A percentile compares a stretch with the other conserved stretches of the same genome.
These are phyloP conservation scores for Rhododendron kiyosumense DNA, from an alignment of 148 eudicot species.

Conservation along the genomic window DNA sequence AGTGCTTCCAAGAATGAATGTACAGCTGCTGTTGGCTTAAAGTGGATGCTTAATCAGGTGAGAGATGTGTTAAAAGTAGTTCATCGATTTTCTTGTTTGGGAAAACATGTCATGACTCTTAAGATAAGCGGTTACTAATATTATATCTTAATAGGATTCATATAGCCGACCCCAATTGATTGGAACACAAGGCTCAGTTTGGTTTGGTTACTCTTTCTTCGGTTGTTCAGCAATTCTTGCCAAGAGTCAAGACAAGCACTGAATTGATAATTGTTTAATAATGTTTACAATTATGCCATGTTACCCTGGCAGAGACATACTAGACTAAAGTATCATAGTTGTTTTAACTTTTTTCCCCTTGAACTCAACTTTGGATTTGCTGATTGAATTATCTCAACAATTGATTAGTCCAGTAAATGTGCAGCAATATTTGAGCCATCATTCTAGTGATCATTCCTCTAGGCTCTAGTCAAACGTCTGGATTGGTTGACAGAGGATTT, in stretches of 20 bases:
- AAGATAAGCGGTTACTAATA: background rate
- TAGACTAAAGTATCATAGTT: background rate
- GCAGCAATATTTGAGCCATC: background rate
- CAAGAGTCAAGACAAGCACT: background rate
- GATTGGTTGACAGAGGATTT: background rate
- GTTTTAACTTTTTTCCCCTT: background rate
- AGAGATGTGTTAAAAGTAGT: constrained; percentile 11
- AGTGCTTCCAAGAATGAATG: constrained; percentile 94
- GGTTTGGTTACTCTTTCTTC: background rate
- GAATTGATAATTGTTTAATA: background rate
- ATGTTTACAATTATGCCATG: background rate
- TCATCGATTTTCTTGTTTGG: background rate
- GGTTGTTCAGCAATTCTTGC: background rate
- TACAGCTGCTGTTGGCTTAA: constrained; percentile 94
- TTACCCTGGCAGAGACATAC: background rate
- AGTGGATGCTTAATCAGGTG: constrained; percentile 99
- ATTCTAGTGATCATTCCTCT: background rate
- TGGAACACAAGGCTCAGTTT: background rate
- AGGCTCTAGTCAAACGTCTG: background rate
- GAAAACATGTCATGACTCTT: background rate
- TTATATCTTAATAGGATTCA: background rate
- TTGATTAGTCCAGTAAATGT: background rate
- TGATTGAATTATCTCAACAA: background rate
- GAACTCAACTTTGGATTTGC: background rate
- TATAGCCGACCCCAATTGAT: background rate